phyloP scores from a whole-genome alignment of 2,329 filamentous ascomycete genomes.

The Pseudogymnoascus sp. region DNA sequence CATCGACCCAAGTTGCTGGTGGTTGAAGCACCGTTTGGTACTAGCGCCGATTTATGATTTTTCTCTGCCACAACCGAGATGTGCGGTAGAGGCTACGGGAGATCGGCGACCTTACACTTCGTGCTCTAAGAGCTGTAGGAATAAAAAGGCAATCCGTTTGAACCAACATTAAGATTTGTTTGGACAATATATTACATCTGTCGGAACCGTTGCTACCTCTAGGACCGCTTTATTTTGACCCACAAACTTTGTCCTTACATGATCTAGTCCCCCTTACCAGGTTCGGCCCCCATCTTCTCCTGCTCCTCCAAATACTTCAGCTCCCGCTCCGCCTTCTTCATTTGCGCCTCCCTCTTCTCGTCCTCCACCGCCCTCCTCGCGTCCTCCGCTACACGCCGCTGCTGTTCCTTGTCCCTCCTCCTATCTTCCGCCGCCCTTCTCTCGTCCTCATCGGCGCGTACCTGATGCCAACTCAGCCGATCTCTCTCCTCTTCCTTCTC shows the following conservation, averaged over 20 bases:
- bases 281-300: background rate
- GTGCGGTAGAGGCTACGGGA: background rate
- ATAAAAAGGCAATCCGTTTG: background rate
- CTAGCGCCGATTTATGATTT: conserved; percentile 8
- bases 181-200: background rate
- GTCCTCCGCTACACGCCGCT: background rate
- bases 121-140: background rate
- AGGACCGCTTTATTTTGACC: background rate
- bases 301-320: conserved; percentile 1
- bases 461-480: conserved; percentile 14
- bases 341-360: background rate
- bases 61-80: background rate
- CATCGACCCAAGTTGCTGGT: background rate
- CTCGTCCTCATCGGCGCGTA: background rate
- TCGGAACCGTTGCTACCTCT: background rate
- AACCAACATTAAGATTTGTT: background rate
- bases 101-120: background rate
- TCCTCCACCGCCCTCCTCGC: background rate
- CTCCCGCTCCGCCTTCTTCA: background rate
- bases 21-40: conserved; percentile 2
- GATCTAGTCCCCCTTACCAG: too few relatives aligned
- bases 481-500: conserved; percentile 15
- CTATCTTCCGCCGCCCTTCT: conserved; percentile 12
- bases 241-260: background rate
- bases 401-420: conserved; percentile 13